phyloP scores from a whole-genome alignment of 179 eudicot species.

The Beta macrorhiza region DNA sequence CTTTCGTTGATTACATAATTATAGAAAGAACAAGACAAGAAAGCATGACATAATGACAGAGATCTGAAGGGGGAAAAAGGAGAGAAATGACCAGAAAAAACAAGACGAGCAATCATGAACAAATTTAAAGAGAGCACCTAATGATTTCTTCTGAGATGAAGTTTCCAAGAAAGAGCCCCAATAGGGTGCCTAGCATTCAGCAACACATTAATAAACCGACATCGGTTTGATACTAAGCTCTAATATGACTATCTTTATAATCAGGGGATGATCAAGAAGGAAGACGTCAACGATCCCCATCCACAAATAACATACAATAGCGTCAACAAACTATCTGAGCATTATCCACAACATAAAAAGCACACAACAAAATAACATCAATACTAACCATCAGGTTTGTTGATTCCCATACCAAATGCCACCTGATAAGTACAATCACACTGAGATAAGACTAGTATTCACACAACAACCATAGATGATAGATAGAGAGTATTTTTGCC shows the following conservation, averaged over 20 bases:
- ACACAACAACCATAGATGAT: constrained; percentile 7
- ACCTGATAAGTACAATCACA: constrained; percentile 52
- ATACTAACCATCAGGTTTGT: constrained; percentile 96
- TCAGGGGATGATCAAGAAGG: neutral
- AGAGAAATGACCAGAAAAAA: too few species aligned
- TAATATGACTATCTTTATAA: neutral
- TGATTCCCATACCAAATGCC: constrained; percentile 99
- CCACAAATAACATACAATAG: too few species aligned
- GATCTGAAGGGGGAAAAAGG: too few species aligned
- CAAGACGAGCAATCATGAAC: neutral
- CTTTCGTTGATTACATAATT: too few species aligned
- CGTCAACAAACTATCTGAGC: too few species aligned
- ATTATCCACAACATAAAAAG: neutral
- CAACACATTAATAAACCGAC: neutral
- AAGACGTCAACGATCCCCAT: neutral
- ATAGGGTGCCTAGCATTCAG: neutral
- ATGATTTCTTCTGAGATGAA: neutral
- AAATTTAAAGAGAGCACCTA: neutral
- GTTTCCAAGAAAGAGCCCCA: neutral
- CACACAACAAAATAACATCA: constrained; percentile 2
- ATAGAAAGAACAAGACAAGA: too few species aligned
- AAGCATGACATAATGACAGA: too few species aligned
- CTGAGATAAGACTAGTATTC: constrained; percentile 9
- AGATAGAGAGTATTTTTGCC: constrained; percentile 6
- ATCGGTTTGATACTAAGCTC: neutral